Evolutionary conservation across 805 yeast genomes (phyloP).

Genomic region (Starmerella riodocensis): DNA sequence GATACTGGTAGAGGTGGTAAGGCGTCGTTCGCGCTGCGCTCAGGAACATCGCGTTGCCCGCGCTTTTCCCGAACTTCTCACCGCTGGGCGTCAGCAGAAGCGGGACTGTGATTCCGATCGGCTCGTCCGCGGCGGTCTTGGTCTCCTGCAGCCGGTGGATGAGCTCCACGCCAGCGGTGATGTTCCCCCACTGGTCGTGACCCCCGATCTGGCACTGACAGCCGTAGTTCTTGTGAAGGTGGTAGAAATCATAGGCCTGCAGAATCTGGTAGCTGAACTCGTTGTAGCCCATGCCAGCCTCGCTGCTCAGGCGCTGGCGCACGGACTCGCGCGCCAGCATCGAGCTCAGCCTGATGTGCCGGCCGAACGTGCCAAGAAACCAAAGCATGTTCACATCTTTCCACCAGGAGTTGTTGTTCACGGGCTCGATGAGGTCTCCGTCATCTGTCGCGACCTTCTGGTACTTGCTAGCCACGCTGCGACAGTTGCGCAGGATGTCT

Average conservation of each 20-base stretch:
- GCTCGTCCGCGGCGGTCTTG: conserved; percentile 17
- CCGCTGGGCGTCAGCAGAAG: conserved; percentile 77
- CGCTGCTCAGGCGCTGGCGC: conserved; percentile 53
- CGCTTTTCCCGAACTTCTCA: conserved; percentile 90
- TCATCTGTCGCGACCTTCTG: conserved; percentile 8
- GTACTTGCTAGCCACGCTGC: conserved; percentile 46
- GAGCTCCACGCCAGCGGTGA: conserved; percentile 87
- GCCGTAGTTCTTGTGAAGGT: conserved; percentile 43
- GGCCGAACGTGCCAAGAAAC: conserved; percentile 65
- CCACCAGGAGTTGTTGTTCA: conserved; percentile 83
- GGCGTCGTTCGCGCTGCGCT: conserved; percentile 63
- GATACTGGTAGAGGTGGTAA: conserved; percentile 72
- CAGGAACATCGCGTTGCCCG: conserved; percentile 90
- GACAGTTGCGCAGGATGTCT: conserved; percentile 48
- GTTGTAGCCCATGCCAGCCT: conserved; percentile 76
- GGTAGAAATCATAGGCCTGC: conserved; percentile 90
- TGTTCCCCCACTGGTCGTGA: conserved; percentile 96
- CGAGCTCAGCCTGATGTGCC: conserved; percentile 63
- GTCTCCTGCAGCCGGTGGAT: conserved; percentile 43
- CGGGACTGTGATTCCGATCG: conserved; percentile 80
- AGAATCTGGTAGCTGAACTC: conserved; percentile 87
- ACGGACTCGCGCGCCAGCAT: conserved; percentile 87
- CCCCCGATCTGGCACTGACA: conserved; percentile 82
- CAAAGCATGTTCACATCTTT: conserved; percentile 56
- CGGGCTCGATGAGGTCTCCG: conserved; percentile 33